A percentile compares a stretch with the other conserved stretches of the same genome.
phyloP scores from a whole-genome alignment of 2,329 filamentous ascomycete genomes.

The Curvularia lunata region DNA sequence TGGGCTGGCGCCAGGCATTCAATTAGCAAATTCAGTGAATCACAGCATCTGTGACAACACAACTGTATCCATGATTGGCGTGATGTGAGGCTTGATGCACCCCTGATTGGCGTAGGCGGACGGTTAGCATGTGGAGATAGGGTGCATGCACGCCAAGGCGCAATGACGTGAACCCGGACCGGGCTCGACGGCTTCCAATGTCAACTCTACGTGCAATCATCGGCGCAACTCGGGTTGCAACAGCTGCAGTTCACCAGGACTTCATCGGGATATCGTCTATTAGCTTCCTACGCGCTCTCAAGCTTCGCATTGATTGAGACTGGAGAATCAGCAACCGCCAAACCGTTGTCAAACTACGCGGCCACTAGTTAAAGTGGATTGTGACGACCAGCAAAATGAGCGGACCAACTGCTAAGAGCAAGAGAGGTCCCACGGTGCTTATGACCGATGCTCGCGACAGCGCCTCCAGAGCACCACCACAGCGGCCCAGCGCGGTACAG shows the following conservation, averaged over 20 bases:
- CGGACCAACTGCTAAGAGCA: conserved; percentile 45
- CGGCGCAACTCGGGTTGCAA: conserved; percentile 7
- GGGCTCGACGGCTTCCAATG: conserved; percentile 17
- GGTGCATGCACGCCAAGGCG: conserved; percentile 17
- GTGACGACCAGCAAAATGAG: conserved; percentile 35
- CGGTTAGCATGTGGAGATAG: conserved; percentile 18
- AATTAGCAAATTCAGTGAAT: conserved; percentile 6
- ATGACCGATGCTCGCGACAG: conserved; percentile 65
- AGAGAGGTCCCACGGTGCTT: conserved; percentile 48
- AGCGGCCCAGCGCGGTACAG: conserved; percentile 34
- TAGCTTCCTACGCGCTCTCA: not conserved
- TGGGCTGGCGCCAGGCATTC: conserved; percentile 6
- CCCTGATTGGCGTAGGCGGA: conserved; percentile 14
- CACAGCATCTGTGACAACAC: not conserved
- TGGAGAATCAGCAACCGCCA: not conserved
- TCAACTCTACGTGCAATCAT: conserved; percentile 5
- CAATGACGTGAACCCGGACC: conserved; percentile 28
- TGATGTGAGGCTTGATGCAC: conserved; percentile 6
- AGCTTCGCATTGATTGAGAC: not conserved
- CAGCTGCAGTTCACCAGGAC: conserved; percentile 2
- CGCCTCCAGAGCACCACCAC: conserved; percentile 33
- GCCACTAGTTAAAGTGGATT: conserved; percentile 16
- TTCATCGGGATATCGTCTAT: not conserved
- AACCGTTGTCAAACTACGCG: conserved; percentile 7
- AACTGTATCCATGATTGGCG: not conserved